phyloP scores from a whole-genome alignment of 1,284 basidiomycete species.

The Trametes sp. region DNA sequence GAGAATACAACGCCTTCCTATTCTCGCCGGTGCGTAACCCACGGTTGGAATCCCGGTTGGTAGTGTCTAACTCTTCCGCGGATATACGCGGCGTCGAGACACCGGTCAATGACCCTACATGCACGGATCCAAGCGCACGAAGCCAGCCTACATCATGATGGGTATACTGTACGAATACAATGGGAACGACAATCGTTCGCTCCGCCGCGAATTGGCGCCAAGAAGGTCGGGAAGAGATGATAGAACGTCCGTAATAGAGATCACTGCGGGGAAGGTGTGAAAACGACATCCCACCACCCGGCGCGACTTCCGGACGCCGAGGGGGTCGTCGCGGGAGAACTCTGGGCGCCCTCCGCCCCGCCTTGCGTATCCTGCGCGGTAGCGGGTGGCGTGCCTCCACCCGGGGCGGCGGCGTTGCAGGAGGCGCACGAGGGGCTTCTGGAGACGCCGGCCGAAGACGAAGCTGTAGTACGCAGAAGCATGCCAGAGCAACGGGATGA shows the following conservation, averaged over 20 bases:
- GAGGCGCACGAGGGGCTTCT: neutral
- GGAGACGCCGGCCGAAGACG: neutral
- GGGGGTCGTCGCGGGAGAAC: neutral
- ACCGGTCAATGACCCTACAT: no score
- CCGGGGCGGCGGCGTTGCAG: neutral
- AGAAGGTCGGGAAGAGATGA: neutral
- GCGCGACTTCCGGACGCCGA: neutral
- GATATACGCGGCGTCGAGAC: no score
- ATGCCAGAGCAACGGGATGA: neutral
- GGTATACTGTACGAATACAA: neutral
- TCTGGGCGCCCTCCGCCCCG: neutral
- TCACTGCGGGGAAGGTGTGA: constrained; percentile 1
- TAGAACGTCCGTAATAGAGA: neutral
- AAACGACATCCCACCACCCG: neutral
- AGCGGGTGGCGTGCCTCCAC: neutral
- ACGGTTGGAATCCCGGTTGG: no score
- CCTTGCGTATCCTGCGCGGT: neutral
- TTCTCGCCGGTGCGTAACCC: no score
- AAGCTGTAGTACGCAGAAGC: neutral
- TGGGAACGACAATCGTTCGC: neutral
- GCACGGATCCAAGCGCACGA: no score
- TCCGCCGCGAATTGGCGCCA: neutral
- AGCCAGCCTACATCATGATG: no score
- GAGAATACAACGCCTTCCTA: no score
- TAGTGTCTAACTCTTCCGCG: no score